Evolutionary conservation across 306 rosid species (phyloP).

Genomic region (Fragaria iinumae): DNA sequence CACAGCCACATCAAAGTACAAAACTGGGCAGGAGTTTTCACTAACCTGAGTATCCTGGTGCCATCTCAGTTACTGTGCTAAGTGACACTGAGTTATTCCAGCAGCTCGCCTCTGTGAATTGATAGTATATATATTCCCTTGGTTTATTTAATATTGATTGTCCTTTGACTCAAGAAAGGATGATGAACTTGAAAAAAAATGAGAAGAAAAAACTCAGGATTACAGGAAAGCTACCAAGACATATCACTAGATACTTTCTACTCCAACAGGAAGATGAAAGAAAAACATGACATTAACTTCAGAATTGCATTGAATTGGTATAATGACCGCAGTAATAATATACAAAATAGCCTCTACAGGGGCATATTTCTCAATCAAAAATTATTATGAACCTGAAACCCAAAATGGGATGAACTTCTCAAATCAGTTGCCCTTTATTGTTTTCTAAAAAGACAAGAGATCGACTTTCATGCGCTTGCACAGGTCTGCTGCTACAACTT

Average conservation of each 20-base stretch:
- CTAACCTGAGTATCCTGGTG: too few relatives aligned
- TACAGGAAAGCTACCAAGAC: neutral
- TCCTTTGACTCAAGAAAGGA: neutral
- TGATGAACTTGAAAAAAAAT: neutral
- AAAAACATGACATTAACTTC: neutral
- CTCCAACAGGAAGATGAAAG: neutral
- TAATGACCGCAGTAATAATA: neutral
- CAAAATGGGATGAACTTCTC: neutral
- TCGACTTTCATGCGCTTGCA: neutral
- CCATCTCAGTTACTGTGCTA: too few relatives aligned
- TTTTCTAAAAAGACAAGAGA: neutral
- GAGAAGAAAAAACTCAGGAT: neutral
- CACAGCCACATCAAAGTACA: too few relatives aligned
- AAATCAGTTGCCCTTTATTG: neutral
- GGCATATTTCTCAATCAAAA: neutral
- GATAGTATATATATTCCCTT: neutral
- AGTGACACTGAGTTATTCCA: too few relatives aligned
- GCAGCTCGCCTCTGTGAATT: neutral
- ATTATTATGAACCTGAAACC: neutral
- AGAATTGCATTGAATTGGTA: neutral
- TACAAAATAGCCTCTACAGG: neutral
- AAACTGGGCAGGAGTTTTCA: too few relatives aligned
- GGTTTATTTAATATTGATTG: neutral
- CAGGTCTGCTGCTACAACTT: constrained; percentile 7
- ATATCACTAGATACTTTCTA: neutral